Conservation (phyloP, 306 rosid species). For the Trifolium fragiferum region DNA sequence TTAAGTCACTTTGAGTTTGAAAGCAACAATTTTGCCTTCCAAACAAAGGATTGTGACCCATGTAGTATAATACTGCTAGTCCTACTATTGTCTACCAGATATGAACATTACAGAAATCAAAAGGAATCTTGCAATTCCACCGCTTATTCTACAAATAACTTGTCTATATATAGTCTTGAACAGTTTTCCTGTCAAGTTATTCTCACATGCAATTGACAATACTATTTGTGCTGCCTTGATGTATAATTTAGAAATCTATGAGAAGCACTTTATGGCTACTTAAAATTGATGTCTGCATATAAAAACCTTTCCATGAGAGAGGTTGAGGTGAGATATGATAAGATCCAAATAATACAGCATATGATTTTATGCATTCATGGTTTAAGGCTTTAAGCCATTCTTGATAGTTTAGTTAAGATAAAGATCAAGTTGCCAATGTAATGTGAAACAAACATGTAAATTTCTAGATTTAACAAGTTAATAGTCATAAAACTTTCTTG, state of each 20-base stretch:
- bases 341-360: slow-evolving; percentile 3
- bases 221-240: slow-evolving; percentile 13
- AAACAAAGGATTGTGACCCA: neutral
- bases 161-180: neutral
- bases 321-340: neutral
- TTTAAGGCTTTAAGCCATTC: slow-evolving; percentile 10
- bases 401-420: neutral
- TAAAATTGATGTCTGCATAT: slow-evolving; percentile 5
- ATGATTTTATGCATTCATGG: slow-evolving; percentile 27
- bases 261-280: slow-evolving; percentile 23
- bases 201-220: slow-evolving; percentile 34
- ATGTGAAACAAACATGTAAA: neutral
- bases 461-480: slow-evolving; percentile 9
- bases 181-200: slow-evolving; percentile 23
- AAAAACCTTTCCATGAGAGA: slow-evolving; percentile 16
- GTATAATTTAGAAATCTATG: slow-evolving; percentile 9
- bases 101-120: slow-evolving; percentile 4
- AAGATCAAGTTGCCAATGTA: neutral
- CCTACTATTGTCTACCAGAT: slow-evolving; percentile 20
- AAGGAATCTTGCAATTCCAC: slow-evolving; percentile 12
- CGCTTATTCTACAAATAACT: neutral
- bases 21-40: slow-evolving; percentile 20
- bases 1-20: slow-evolving; percentile 7
- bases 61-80: neutral
- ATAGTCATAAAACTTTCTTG: neutral